phyloP scores from a whole-genome alignment of 2,329 filamentous ascomycete genomes.

The Fusarium odoratissimum region DNA sequence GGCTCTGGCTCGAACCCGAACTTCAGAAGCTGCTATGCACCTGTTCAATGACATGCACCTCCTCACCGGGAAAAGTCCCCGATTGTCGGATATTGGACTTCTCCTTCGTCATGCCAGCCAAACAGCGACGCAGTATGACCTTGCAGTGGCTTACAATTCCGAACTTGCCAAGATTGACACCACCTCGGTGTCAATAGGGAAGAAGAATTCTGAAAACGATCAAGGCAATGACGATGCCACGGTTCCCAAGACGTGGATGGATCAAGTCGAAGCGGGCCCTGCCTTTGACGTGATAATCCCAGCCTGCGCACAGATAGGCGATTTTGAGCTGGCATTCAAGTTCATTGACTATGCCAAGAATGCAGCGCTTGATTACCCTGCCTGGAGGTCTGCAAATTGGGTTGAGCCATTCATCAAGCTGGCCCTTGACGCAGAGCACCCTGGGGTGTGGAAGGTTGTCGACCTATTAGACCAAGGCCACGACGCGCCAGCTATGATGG shows the following conservation, averaged over 20 bases:
- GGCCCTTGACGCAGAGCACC: conserved; percentile 47
- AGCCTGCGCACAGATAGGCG: conserved; percentile 45
- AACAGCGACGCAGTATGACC: conserved; percentile 37
- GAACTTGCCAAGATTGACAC: conserved; percentile 28
- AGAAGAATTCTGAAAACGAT: neutral
- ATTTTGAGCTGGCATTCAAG: conserved; percentile 52
- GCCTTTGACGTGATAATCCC: conserved; percentile 46
- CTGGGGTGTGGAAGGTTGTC: conserved; percentile 49
- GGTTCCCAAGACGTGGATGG: conserved; percentile 13
- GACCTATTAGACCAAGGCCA: conserved; percentile 43
- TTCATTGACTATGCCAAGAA: conserved; percentile 37
- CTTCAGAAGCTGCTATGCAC: conserved; percentile 48
- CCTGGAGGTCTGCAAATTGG: conserved; percentile 41
- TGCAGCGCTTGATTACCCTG: neutral
- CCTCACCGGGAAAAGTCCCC: conserved; percentile 47
- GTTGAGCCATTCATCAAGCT: conserved; percentile 44
- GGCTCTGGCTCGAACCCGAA: conserved; percentile 45
- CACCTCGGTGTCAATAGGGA: neutral
- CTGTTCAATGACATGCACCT: conserved; percentile 48
- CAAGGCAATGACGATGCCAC: conserved; percentile 1
- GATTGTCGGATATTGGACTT: conserved; percentile 44
- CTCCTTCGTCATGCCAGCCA: conserved; percentile 48
- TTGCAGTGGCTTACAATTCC: conserved; percentile 48
- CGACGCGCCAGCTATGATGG: conserved; percentile 33
- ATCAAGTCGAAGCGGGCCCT: conserved; percentile 15